These are phyloP conservation scores for Pistacia vera DNA, from an alignment of 345 rosid genomes.

Conservation along the genomic window DNA sequence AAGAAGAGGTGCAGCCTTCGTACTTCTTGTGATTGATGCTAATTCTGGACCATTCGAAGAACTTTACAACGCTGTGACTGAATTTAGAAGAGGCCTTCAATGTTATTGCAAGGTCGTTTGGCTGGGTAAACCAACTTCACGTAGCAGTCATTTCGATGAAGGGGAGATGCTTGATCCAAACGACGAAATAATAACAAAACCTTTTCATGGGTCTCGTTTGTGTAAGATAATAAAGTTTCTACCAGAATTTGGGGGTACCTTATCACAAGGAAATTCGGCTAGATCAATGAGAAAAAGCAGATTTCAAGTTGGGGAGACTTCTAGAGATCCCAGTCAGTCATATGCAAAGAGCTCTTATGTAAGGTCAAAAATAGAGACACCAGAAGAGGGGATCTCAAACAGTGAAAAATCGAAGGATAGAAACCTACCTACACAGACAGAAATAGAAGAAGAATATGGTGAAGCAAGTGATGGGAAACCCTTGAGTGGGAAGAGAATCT, in stretches of 20 bases:
- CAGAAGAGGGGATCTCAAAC: constrained; percentile 29
- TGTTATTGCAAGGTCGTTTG: constrained; percentile 59
- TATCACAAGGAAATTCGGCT: constrained; percentile 16
- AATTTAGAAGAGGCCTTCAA: constrained; percentile 46
- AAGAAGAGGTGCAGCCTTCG: constrained; percentile 28
- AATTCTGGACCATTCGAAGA: constrained; percentile 46
- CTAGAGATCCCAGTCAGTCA: constrained; percentile 15
- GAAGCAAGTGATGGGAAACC: constrained; percentile 16
- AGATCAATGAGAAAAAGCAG: constrained; percentile 24
- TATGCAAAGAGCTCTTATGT: constrained; percentile 10
- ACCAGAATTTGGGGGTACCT: constrained; percentile 58
- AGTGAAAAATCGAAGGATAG: constrained; percentile 1
- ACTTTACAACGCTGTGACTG: constrained; percentile 35
- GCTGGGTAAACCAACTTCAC: constrained; percentile 51
- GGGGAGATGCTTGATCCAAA: constrained; percentile 23
- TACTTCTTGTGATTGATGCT: constrained; percentile 65
- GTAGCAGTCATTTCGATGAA: constrained; percentile 19
- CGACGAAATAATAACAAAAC: constrained; percentile 48
- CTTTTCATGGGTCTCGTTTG: constrained; percentile 81
- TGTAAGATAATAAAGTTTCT: constrained; percentile 44
- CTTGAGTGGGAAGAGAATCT: constrained; percentile 56
- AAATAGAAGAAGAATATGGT: constrained; percentile 16
- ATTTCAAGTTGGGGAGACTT: neutral
- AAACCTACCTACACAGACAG: neutral
- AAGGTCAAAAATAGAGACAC: constrained; percentile 14